A percentile compares a stretch with the other conserved stretches of the same genome.
phyloP scores from a whole-genome alignment of 768 basidiomycete genomes.

The Podaxis sp. region DNA sequence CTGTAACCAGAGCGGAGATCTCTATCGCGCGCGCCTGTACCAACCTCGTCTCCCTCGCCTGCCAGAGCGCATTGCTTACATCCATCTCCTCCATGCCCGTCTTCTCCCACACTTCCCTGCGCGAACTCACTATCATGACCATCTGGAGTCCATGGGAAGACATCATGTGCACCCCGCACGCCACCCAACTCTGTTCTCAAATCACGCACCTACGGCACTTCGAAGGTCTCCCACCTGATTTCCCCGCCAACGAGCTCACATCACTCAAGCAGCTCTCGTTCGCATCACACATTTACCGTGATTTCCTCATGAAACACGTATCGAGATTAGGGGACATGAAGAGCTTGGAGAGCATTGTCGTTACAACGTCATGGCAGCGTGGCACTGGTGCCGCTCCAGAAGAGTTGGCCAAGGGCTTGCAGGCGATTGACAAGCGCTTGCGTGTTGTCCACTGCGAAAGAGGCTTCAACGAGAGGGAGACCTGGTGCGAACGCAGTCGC shows the following conservation, averaged over 20 bases:
- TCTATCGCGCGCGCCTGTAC: conserved; percentile 13
- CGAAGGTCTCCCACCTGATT: conserved; percentile 13
- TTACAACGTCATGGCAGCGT: conserved; percentile 12
- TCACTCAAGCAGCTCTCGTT: conserved; percentile 14
- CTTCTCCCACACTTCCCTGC: conserved; percentile 11
- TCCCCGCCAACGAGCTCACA: conserved; percentile 12
- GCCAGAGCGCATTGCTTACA: conserved; percentile 4
- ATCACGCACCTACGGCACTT: conserved; percentile 14
- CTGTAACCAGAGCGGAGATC: conserved; percentile 5
- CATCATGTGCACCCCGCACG: conserved; percentile 7
- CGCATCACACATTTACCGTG: conserved; percentile 16
- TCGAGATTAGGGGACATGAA: conserved; percentile 9
- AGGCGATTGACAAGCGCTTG: conserved; percentile 13
- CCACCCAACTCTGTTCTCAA: conserved; percentile 10
- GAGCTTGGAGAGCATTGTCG: conserved; percentile 6
- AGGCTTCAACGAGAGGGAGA: conserved; percentile 9
- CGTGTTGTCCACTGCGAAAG: conserved; percentile 10
- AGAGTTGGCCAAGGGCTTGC: conserved; percentile 9
- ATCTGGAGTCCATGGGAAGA: conserved; percentile 15
- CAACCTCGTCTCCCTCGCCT: conserved; percentile 12
- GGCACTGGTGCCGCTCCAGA: neutral
- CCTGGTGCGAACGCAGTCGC: conserved; percentile 7
- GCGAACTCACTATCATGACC: conserved; percentile 15
- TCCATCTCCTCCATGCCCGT: conserved; percentile 9
- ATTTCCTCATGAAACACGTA: conserved; percentile 8